Percentiles rank a stretch among this genome's conserved stretches.
phyloP scores from a whole-genome alignment of 345 rosid species.

The Populus davidiana region DNA sequence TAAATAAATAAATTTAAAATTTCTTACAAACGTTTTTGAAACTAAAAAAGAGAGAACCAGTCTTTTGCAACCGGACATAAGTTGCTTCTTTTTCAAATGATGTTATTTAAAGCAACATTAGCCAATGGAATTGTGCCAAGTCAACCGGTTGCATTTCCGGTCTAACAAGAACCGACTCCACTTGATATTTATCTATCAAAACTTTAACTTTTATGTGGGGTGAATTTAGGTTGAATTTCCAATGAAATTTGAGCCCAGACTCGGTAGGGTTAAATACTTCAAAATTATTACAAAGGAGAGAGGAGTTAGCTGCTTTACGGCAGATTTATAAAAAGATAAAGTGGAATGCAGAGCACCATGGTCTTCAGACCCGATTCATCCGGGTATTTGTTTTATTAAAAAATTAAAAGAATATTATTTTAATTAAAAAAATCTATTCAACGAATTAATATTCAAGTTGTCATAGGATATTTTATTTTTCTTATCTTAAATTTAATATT shows the following conservation, averaged over 20 bases:
- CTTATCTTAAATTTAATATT: no score
- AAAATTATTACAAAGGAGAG: slow-evolving; percentile 17
- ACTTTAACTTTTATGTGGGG: slow-evolving; percentile 36
- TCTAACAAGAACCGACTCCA: background rate
- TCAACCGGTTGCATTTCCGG: background rate
- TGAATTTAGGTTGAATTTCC: slow-evolving; percentile 70
- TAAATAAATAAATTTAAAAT: no score
- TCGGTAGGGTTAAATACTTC: slow-evolving; percentile 19
- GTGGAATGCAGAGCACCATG: background rate
- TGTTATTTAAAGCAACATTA: background rate
- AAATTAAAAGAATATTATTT: no score
- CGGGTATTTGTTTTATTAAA: no score
- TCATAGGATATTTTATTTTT: no score
- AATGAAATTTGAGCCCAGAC: slow-evolving; percentile 45
- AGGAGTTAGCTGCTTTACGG: slow-evolving; percentile 6
- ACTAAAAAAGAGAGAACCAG: no score
- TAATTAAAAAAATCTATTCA: no score
- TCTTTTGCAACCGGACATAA: background rate
- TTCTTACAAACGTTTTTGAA: no score
- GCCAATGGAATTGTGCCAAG: slow-evolving; percentile 30
- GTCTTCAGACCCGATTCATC: no score
- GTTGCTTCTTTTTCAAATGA: background rate
- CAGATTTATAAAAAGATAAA: slow-evolving; percentile 23
- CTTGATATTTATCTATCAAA: background rate
- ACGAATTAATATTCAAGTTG: no score